Base-by-base conservation (phyloP, 2,329 filamentous ascomycete genomes). In the Aspergillus melleus region DNA sequence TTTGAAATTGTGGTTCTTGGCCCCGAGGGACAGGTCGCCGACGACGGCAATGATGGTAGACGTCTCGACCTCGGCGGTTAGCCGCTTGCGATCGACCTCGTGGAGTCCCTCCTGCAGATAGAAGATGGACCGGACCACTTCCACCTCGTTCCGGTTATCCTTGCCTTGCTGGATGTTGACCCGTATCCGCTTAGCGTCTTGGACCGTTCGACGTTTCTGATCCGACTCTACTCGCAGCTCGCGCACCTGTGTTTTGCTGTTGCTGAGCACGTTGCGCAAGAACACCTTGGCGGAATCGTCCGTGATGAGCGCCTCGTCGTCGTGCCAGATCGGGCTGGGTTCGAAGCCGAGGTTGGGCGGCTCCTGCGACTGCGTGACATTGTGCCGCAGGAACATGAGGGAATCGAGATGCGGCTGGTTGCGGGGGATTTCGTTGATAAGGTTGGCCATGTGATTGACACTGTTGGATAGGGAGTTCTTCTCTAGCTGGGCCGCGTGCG, bases 341-440 rank as follows among this genome's bases (percentile, higher is more conserved):
- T 99, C 95, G 68, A 99, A 99, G 11, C 80, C 81, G 76, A 95
- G 90, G 76, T 97, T 90, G 0, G 85, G 70, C 0, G 95, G 95
- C 71, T 98, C 94, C 70, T 92, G 88, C 83, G 91, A 96, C 54
- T 84, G 80, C 24, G 86, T 85, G 67, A 90, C 87, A 71, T 99
- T 99, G 80, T 99, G 95, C 62, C 90, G 88, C 59, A 96, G 88
- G 76, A 97, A 99, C 95, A 99, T 99, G 84, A 96, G 91, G 20
- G 92, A 96, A 76, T 99, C 96, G 46, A 99, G 84, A 50, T 90
- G 84, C 10, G 95, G 95, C 62, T 90, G 85, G 73, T 99, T 99
- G 59, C 94, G 86, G 12, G 89, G 86, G 53, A 99, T 95, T 72
- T 98, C 94, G 59, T 86, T 83, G 5, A 87, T 81, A 11, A 97